Percentiles rank a stretch among this genome's conserved stretches.
These are phyloP conservation scores for Petunia hybrid DNA, from an alignment of 305 asterid genomes.

Conservation along the genomic window DNA sequence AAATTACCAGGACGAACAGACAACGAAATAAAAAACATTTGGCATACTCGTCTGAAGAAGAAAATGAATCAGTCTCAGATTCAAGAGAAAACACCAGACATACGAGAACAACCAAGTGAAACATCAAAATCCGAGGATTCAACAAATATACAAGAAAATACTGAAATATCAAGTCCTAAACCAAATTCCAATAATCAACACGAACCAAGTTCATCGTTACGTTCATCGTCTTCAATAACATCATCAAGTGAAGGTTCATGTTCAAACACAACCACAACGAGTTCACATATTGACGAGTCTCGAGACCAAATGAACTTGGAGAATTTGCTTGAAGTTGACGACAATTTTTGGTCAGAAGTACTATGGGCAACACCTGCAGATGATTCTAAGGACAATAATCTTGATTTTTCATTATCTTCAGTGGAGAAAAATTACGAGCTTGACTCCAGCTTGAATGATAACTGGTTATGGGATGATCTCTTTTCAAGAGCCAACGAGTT, in stretches of 20 bases:
- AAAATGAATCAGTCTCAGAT: conserved; percentile 27
- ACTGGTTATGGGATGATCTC: conserved; percentile 32
- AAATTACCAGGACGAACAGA: conserved; percentile 65
- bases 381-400: neutral
- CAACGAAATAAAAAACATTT: conserved; percentile 61
- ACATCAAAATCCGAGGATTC: neutral
- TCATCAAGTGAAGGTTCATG: conserved; percentile 39
- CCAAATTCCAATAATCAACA: neutral
- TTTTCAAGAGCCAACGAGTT: conserved; percentile 19
- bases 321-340: conserved; percentile 30
- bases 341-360: conserved; percentile 46
- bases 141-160: neutral
- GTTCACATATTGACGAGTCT: neutral
- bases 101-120: neutral
- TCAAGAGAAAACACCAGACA: neutral
- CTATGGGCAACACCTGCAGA: conserved; percentile 37
- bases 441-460: neutral
- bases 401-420: conserved; percentile 6
- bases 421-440: conserved; percentile 14
- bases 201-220: neutral
- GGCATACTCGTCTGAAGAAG: conserved; percentile 64
- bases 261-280: conserved; percentile 27
- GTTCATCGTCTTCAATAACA: conserved; percentile 17
- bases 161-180: conserved; percentile 21
- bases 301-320: conserved; percentile 32